Conservation (phyloP, 179 eudicot genomes). For the Corrigiola litoralis region DNA sequence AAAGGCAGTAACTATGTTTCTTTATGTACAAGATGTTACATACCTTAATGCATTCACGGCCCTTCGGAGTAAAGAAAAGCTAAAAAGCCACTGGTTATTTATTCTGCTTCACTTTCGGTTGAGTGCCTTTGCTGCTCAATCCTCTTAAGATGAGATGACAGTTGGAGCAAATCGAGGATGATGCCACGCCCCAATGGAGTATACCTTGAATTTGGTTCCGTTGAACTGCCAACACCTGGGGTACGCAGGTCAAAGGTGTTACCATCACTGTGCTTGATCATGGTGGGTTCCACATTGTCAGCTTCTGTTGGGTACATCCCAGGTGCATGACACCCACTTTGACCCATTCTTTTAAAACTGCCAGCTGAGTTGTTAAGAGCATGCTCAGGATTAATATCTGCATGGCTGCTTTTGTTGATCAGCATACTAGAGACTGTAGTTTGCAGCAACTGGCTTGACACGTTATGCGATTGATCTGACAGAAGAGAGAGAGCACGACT, state of each 20-base stretch:
- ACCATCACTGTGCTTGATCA: not conserved
- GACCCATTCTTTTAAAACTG: not conserved
- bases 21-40: slow-evolving; percentile 7
- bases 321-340: slow-evolving; percentile 12
- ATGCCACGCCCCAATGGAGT: slow-evolving; percentile 19
- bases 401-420: slow-evolving; percentile 12
- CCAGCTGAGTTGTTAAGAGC: slow-evolving; percentile 8
- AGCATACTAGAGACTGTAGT: slow-evolving; percentile 4
- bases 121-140: slow-evolving; percentile 35
- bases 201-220: slow-evolving; percentile 4
- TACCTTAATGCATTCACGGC: slow-evolving; percentile 28
- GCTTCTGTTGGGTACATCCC: slow-evolving; percentile 13
- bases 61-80: slow-evolving; percentile 21
- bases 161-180: slow-evolving; percentile 34
- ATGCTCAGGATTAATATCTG: slow-evolving; percentile 6
- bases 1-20: not conserved
- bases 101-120: slow-evolving; percentile 26
- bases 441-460: slow-evolving; percentile 19
- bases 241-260: slow-evolving; percentile 5
- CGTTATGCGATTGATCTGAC: slow-evolving; percentile 34
- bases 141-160: slow-evolving; percentile 42
- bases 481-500: slow-evolving; percentile 57
- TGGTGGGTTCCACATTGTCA: slow-evolving; percentile 11
- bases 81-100: not conserved
- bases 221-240: slow-evolving; percentile 9